These are phyloP conservation scores for Fusarium sp. DNA, from an alignment of 2,329 filamentous ascomycete genomes.

Conservation along the genomic window DNA sequence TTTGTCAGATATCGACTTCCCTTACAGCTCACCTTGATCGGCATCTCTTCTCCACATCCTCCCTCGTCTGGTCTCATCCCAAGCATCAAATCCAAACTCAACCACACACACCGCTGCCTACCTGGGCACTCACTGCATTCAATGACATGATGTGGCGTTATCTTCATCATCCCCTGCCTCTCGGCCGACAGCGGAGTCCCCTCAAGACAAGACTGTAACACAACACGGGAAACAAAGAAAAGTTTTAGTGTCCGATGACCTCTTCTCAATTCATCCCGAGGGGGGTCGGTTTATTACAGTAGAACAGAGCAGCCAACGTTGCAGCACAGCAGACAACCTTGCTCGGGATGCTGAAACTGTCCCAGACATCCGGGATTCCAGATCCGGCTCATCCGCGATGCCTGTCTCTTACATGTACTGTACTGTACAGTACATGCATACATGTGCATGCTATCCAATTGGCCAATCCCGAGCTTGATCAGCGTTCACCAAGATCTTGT, in stretches of 20 bases:
- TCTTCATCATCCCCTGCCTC: slow-evolving; percentile 8
- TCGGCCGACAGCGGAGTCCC: slow-evolving; percentile 30
- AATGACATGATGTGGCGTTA: slow-evolving; percentile 42
- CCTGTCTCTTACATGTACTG: background rate
- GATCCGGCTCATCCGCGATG: slow-evolving; percentile 43
- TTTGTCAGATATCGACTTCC: slow-evolving; percentile 6
- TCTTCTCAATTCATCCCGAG: slow-evolving; percentile 33
- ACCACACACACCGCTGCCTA: slow-evolving; percentile 37
- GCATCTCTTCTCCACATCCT: slow-evolving; percentile 26
- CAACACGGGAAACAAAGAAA: slow-evolving; percentile 26
- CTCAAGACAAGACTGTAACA: background rate
- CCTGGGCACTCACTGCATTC: background rate
- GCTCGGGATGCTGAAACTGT: slow-evolving; percentile 32
- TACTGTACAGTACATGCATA: slow-evolving; percentile 1
- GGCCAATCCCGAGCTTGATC: slow-evolving; percentile 33
- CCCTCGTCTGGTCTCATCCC: background rate
- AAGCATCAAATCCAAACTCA: background rate
- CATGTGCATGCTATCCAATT: slow-evolving; percentile 27
- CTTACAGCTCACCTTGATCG: slow-evolving; percentile 23
- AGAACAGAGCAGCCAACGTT: slow-evolving; percentile 15
- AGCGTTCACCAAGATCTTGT: slow-evolving; percentile 36
- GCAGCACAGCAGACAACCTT: slow-evolving; percentile 6
- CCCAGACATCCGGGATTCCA: slow-evolving; percentile 45
- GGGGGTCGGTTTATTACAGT: slow-evolving; percentile 35
- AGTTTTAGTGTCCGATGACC: slow-evolving; percentile 43